Percentiles rank a stretch among this genome's conserved stretches.
Conservation (phyloP, 768 basidiomycete species). For the Exsudoporus frostii region DNA sequence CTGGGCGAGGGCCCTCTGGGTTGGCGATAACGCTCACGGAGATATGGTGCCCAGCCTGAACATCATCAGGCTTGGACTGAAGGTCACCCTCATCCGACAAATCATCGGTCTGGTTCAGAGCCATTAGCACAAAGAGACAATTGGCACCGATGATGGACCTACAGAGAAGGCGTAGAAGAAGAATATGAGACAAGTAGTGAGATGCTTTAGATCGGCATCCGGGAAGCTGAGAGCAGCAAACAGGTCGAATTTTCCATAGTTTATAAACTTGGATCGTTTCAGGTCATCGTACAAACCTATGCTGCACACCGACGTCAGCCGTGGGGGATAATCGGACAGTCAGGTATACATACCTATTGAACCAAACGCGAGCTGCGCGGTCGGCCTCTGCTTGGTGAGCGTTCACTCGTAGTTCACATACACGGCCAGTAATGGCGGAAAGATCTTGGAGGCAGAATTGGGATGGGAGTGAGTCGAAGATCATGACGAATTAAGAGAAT, state of each 20-base stretch:
- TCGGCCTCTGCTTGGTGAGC: slow-evolving; percentile 34
- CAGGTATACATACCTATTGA: slow-evolving; percentile 24
- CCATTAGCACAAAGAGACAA: slow-evolving; percentile 1
- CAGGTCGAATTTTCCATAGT: slow-evolving; percentile 38
- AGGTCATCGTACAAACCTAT: slow-evolving; percentile 34
- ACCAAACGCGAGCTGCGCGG: slow-evolving; percentile 32
- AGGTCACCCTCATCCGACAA: slow-evolving; percentile 36
- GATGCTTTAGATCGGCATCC: slow-evolving; percentile 35
- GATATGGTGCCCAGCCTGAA: slow-evolving; percentile 33
- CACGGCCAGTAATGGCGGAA: slow-evolving; percentile 34
- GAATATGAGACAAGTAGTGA: slow-evolving; percentile 36
- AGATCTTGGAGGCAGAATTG: slow-evolving; percentile 37
- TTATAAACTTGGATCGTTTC: slow-evolving; percentile 34
- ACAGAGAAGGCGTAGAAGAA: slow-evolving; percentile 41
- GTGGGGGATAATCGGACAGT: background rate
- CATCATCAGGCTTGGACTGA: slow-evolving; percentile 33
- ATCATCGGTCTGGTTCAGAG: slow-evolving; percentile 31
- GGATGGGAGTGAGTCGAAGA: slow-evolving; percentile 30
- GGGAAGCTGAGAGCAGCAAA: slow-evolving; percentile 39
- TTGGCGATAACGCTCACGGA: slow-evolving; percentile 30
- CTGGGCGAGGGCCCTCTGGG: slow-evolving; percentile 28
- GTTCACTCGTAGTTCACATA: slow-evolving; percentile 36
- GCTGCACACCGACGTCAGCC: slow-evolving; percentile 12
- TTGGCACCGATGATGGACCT: background rate
- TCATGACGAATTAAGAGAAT: slow-evolving; percentile 26